These are phyloP conservation scores for Phaeosphaeriaceae sp. DNA, from an alignment of 2,329 filamentous ascomycete species.

Conservation along the genomic window DNA sequence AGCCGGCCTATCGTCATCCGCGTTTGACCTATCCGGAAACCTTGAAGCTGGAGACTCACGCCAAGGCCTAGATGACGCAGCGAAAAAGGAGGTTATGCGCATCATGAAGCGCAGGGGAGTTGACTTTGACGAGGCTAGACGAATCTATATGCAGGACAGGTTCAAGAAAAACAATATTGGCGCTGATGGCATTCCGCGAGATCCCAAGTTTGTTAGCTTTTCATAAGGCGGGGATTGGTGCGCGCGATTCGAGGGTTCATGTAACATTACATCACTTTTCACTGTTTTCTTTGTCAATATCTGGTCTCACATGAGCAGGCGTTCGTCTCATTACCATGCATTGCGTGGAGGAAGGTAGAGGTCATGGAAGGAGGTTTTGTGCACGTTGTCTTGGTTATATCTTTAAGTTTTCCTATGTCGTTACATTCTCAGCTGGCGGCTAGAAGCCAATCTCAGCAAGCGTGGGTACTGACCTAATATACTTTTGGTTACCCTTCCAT, in stretches of 20 bases:
- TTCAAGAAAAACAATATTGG: constrained; percentile 90
- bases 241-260: too few species aligned
- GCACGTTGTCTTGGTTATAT: neutral
- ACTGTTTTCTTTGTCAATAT: neutral
- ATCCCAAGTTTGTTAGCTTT: constrained; percentile 97
- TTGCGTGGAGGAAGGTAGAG: too few species aligned
- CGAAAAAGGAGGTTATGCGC: constrained; percentile 80
- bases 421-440: neutral
- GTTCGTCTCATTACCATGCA: too few species aligned
- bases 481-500: neutral
- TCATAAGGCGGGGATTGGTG: constrained; percentile 50
- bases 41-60: constrained; percentile 79
- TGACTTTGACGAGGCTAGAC: constrained; percentile 87
- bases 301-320: neutral
- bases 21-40: constrained; percentile 84
- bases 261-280: neutral
- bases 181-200: constrained; percentile 82
- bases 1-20: constrained; percentile 79
- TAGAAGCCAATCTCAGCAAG: too few species aligned
- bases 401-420: neutral
- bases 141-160: constrained; percentile 81
- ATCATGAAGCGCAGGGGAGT: constrained; percentile 90
- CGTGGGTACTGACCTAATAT: neutral
- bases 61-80: constrained; percentile 78
- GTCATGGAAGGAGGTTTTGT: neutral